These are phyloP conservation scores for Eutrema yunnanense DNA, from an alignment of 345 rosid genomes.

Conservation along the genomic window DNA sequence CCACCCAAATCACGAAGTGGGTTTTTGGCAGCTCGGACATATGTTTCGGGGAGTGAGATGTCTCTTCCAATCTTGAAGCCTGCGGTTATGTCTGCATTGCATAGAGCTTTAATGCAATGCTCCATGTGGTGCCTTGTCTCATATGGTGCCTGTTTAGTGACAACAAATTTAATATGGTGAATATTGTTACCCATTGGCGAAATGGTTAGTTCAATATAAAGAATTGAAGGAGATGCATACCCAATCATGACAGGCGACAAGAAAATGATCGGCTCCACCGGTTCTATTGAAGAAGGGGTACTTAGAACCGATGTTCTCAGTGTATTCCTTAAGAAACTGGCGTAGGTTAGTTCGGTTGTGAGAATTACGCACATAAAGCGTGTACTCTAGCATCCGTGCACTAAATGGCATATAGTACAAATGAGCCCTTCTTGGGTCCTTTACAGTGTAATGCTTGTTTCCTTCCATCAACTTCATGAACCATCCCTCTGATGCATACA, in stretches of 20 bases:
- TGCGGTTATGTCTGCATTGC: conserved; percentile 84
- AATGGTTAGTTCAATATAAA: background rate
- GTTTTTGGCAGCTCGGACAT: conserved; percentile 81
- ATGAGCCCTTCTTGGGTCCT: conserved; percentile 81
- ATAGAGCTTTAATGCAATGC: conserved; percentile 85
- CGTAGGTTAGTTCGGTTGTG: conserved; percentile 80
- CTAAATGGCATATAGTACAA: conserved; percentile 95
- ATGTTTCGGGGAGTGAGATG: conserved; percentile 91
- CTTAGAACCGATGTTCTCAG: conserved; percentile 65
- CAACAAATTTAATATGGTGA: background rate
- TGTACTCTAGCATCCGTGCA: conserved; percentile 80
- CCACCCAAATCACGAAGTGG: conserved; percentile 92
- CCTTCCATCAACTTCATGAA: conserved; percentile 96
- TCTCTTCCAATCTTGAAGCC: conserved; percentile 97
- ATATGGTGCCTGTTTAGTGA: conserved; percentile 72
- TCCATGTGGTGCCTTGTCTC: conserved; percentile 99
- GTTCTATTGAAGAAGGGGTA: conserved; percentile 93
- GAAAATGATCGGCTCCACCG: conserved; percentile 89
- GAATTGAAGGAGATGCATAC: conserved; percentile 33
- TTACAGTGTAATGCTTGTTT: conserved; percentile 59
- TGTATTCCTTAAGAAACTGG: conserved; percentile 62
- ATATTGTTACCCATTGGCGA: background rate
- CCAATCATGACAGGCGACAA: conserved; percentile 99
- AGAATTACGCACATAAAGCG: conserved; percentile 84
- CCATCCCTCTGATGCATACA: conserved; percentile 99